Base-by-base conservation (phyloP, 768 basidiomycete species). In the Phlebiopsis gigantea region DNA sequence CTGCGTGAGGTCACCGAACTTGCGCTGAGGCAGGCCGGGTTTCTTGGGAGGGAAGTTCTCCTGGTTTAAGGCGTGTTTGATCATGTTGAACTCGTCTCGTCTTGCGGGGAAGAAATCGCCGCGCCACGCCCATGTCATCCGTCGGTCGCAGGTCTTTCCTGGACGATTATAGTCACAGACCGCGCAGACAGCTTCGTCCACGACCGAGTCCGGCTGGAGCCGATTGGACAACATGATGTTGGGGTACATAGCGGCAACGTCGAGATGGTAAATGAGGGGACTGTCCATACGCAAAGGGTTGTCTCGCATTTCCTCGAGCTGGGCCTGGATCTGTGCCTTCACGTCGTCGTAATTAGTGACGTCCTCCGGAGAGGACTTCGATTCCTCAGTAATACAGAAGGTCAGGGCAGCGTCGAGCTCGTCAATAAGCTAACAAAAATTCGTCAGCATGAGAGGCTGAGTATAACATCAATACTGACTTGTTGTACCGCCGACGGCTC, bases 161-260 rank as follows among this genome's bases (percentile, higher is more conserved):
- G 97, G 95, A 8, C 95, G 83, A 65, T 99, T 99, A 70, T 88
- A 98, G 72, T 99, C 97, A 73, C 97, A 99, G 1, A 98, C 94
- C 1, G 97, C 97, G 66, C 97, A 99, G 17, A 87, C 88, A 19
- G 96, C 85, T 70, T 98, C 97, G 65, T 95, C 93, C 9, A 98
- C 88, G 75, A 98, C 90, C 1, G 97, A 97, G 72, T 99, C 97
- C 1, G 97, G 97, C 64, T 99, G 97, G 1, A 99, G 79, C 30
- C 97, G 91, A 68, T 99, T 99, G 17, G 95, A 98, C 77, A 99
- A 87, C 97, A 99, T 99, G 82, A 99, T 98, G 72, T 98, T 99
- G 56, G 97, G 97, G 70, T 99, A 98, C 97, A 99, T 99, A 61
- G 97, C 97, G 2, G 97, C 97, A 60, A 99, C 97, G 66, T 99